Conservation (phyloP, 768 basidiomycete genomes). For the Trametes cingulata region DNA sequence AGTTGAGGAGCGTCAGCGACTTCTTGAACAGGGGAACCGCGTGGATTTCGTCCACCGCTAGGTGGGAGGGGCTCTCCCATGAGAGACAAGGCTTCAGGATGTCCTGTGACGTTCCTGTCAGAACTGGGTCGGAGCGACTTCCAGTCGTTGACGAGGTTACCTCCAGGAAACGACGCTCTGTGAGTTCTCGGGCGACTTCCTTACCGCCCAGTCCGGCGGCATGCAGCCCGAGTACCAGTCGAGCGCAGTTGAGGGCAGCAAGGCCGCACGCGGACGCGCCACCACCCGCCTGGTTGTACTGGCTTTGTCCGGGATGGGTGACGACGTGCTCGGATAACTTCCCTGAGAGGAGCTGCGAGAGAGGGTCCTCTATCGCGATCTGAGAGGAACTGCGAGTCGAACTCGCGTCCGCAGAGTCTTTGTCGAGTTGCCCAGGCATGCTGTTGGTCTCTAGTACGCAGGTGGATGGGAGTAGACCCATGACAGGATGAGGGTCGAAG, state of each 20-base stretch:
- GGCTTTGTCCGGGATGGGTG: conserved; percentile 53
- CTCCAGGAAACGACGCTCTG: conserved; percentile 37
- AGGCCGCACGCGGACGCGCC: conserved; percentile 62
- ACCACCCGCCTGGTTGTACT: conserved; percentile 45
- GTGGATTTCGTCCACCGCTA: conserved; percentile 59
- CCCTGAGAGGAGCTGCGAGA: conserved; percentile 2
- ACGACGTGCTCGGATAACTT: conserved; percentile 32
- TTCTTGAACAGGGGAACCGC: conserved; percentile 49
- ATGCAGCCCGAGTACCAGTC: conserved; percentile 46
- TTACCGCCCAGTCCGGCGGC: conserved; percentile 31
- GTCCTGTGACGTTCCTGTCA: conserved; percentile 40
- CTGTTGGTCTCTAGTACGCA: no score
- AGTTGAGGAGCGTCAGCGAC: conserved; percentile 37
- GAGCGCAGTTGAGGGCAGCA: conserved; percentile 64
- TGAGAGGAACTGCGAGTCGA: no score
- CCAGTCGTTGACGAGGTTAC: conserved; percentile 25
- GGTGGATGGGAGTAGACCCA: no score
- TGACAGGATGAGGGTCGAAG: no score
- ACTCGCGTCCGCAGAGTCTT: no score
- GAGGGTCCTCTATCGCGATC: no score
- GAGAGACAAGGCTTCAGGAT: conserved; percentile 54
- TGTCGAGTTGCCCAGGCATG: no score
- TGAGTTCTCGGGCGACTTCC: conserved; percentile 36
- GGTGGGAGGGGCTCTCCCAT: conserved; percentile 54
- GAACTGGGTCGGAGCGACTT: background rate